These are phyloP conservation scores for Condylostoma magnum DNA, from an alignment of 169 alveolate genomes.

Conservation along the genomic window DNA sequence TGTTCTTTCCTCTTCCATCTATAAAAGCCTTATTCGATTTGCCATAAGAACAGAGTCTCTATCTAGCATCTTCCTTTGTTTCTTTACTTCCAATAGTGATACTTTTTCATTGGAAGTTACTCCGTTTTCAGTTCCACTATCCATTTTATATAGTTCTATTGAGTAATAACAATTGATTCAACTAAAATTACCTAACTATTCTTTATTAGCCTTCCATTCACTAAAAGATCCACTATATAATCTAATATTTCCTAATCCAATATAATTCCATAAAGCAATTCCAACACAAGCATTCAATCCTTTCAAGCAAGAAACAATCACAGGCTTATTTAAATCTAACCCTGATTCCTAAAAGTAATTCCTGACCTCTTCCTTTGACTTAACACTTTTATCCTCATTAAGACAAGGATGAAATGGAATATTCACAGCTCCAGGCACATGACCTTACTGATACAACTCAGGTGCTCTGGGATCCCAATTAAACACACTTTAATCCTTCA, in stretches of 20 bases:
- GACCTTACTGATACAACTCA: background rate
- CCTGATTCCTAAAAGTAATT: background rate
- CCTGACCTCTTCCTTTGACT: background rate
- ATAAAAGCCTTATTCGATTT: conserved; percentile 63
- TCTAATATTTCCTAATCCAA: background rate
- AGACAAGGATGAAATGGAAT: background rate
- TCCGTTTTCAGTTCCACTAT: too few species aligned
- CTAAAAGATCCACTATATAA: background rate
- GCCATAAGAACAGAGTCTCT: conserved; percentile 52
- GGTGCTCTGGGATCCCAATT: background rate
- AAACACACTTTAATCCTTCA: background rate
- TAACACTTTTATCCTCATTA: conserved; percentile 1
- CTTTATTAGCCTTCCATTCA: background rate
- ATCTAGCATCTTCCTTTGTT: conserved; percentile 49
- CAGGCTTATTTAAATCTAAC: background rate
- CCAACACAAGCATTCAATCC: background rate
- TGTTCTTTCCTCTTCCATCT: conserved; percentile 58
- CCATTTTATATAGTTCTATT: too few species aligned
- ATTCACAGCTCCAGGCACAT: background rate
- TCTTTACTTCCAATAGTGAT: too few species aligned
- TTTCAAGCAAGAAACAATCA: background rate
- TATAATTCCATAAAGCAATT: background rate
- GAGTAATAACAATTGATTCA: too few species aligned
- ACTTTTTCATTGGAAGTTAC: too few species aligned
- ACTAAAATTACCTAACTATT: background rate